phyloP scores from a whole-genome alignment of 202 grass and related monocot species.

The Cymbopogon flexuosus region DNA sequence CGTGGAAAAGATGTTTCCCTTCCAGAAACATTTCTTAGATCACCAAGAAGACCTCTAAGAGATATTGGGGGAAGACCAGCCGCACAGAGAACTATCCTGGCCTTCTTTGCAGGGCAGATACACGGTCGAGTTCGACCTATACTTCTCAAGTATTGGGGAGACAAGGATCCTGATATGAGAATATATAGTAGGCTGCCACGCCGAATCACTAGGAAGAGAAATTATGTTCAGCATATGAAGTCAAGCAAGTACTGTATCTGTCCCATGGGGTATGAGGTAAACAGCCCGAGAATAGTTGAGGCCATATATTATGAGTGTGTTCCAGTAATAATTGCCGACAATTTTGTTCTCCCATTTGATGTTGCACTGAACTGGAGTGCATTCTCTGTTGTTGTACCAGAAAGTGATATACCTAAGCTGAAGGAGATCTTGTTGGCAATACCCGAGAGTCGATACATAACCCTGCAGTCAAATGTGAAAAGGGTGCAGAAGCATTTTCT shows the following conservation, averaged over 20 bases:
- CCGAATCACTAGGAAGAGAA: constrained; percentile 56
- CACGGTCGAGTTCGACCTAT: constrained; percentile 72
- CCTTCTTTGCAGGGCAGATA: constrained; percentile 86
- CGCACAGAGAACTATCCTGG: constrained; percentile 61
- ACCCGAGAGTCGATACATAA: constrained; percentile 45
- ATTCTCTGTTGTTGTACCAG: constrained; percentile 64
- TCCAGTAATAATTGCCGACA: constrained; percentile 78
- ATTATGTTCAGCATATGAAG: constrained; percentile 83
- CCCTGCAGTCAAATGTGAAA: constrained; percentile 67
- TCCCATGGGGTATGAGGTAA: constrained; percentile 91
- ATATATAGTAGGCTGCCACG: constrained; percentile 50
- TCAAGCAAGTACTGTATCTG: constrained; percentile 80
- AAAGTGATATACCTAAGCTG: constrained; percentile 64
- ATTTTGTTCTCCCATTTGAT: constrained; percentile 80
- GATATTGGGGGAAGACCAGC: constrained; percentile 62
- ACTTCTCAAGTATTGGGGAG: constrained; percentile 62
- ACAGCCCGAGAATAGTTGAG: constrained; percentile 80
- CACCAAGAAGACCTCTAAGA: constrained; percentile 66
- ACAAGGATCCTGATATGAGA: constrained; percentile 53
- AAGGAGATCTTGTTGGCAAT: constrained; percentile 65
- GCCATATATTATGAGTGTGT: constrained; percentile 83
- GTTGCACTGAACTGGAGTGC: constrained; percentile 56
- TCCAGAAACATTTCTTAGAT: constrained; percentile 76
- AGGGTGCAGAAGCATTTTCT: constrained; percentile 73
- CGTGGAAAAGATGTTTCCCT: constrained; percentile 82